A percentile compares a stretch with the other conserved stretches of the same genome.
Conservation (phyloP, 352 stramenopile species). For the Phytopythium boreale region DNA sequence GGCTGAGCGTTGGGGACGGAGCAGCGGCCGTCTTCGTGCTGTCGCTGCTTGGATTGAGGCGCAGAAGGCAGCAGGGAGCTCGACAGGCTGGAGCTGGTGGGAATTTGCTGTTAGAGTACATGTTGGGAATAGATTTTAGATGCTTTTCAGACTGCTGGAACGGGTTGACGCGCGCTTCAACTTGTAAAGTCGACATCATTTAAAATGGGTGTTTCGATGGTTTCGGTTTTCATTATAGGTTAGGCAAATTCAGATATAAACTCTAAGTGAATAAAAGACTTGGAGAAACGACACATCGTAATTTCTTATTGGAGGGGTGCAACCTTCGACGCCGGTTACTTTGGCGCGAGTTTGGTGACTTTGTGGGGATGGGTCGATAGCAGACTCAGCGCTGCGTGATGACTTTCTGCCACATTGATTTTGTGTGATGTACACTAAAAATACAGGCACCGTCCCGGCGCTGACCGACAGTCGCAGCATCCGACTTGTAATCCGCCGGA, state of each 20-base stretch:
- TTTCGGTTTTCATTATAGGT: too few relatives aligned
- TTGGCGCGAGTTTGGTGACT: too few relatives aligned
- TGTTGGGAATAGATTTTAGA: constrained; percentile 1
- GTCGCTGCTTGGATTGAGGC: neutral
- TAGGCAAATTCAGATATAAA: too few relatives aligned
- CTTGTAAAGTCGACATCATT: neutral
- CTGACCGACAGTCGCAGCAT: neutral
- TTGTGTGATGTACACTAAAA: neutral
- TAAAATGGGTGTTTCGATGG: too few relatives aligned
- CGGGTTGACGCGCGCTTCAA: neutral
- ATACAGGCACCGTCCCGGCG: neutral
- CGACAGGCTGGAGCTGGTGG: neutral
- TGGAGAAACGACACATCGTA: too few relatives aligned
- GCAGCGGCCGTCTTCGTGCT: too few relatives aligned
- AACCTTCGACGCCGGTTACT: too few relatives aligned
- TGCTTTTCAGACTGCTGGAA: neutral
- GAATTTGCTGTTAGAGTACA: neutral
- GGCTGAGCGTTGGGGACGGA: neutral
- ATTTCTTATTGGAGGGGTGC: too few relatives aligned
- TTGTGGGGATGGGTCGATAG: too few relatives aligned
- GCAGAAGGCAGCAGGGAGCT: neutral
- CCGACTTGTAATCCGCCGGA: too few relatives aligned
- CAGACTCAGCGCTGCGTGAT: neutral
- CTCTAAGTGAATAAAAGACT: too few relatives aligned
- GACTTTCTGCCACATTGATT: neutral